These are phyloP conservation scores for Candida gigantensis DNA, from an alignment of 1,139 yeast genomes.

Conservation along the genomic window DNA sequence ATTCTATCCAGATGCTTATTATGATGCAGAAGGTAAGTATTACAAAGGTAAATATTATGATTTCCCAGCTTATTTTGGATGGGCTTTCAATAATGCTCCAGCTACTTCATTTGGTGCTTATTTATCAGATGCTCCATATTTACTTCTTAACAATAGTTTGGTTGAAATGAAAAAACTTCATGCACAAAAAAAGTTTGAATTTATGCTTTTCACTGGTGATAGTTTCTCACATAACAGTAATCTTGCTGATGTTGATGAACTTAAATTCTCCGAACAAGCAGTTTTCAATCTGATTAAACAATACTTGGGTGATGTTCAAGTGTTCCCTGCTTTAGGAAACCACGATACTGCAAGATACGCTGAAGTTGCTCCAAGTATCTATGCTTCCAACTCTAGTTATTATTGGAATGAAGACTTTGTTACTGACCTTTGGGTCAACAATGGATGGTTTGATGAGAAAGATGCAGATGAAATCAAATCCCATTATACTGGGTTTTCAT, in stretches of 20 bases:
- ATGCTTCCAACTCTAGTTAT: conserved; percentile 45
- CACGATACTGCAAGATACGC: conserved; percentile 77
- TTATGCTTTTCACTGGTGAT: conserved; percentile 70
- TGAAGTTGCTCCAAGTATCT: conserved; percentile 55
- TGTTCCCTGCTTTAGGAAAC: conserved; percentile 68
- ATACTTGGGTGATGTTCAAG: conserved; percentile 54
- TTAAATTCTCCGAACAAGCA: conserved; percentile 53
- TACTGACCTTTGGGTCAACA: conserved; percentile 57
- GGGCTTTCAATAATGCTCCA: conserved; percentile 45
- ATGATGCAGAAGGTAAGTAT: conserved; percentile 40
- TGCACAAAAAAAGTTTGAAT: conserved; percentile 46
- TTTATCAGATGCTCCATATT: conserved; percentile 64
- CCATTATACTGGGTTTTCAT: conserved; percentile 67
- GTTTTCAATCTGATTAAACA: conserved; percentile 56
- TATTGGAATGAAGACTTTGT: conserved; percentile 61
- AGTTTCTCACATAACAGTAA: conserved; percentile 52
- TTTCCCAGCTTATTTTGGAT: conserved; percentile 37
- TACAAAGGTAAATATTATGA: conserved; percentile 43
- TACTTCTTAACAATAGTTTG: conserved; percentile 57
- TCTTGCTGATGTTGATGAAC: conserved; percentile 47
- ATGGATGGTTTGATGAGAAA: conserved; percentile 37
- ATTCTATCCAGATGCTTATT: conserved; percentile 24
- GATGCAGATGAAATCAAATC: conserved; percentile 21
- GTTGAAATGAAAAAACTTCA: conserved; percentile 41
- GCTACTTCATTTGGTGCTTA: conserved; percentile 65